Evolutionary conservation across 352 stramenopile genomes (phyloP), one percentile per base, ranked within the genome.

Genomic region (Phytopythium aichiense): DNA sequence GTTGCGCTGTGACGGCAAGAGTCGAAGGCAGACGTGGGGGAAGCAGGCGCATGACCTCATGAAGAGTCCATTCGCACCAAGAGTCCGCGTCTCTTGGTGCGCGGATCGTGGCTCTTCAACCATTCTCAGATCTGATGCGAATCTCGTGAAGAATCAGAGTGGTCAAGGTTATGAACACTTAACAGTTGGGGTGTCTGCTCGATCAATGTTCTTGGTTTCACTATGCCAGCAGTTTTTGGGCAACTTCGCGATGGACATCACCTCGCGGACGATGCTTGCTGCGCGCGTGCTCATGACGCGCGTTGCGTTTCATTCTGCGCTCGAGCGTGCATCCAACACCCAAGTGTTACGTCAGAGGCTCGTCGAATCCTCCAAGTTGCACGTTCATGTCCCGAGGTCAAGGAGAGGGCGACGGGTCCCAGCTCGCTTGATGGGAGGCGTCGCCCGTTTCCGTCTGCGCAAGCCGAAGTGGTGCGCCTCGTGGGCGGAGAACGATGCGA

Each of bases 91-190:
- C 49, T 31, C 30, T 40, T 53, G 51, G 25, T n/a, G 31, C 18
- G 22, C 28, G 4, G 28, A 31, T 31, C 30, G 56, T 48, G 61
- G 48, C 66, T 23, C 63, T 72, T 73, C 66, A 67, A 70, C 43
- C 3, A 45, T 54, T 9, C 48, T 54, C 48, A 54, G 48, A 54
- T 54, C 28, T 54, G 43, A 50, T 22, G 5, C 16, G 4, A 5
- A 31, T 31, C 28, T 31, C 28, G 7, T 31, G 28, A 4, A 30
- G 25, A 30, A 30, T 30, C 25, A 30, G 25, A 1, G 25, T 30
- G 25, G 28, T 7, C 28, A 31, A 2, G 4, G 15, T 45, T 45
- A 22, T 22, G 4, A 4, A 45, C 16, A 45, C 5, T 13, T 45
- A 45, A 45, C 16, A 22, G 40, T 22, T 22, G 40, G 0, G 40